Evolutionary conservation across 805 yeast genomes (phyloP).

Genomic region (Soucietia sequanensis): DNA sequence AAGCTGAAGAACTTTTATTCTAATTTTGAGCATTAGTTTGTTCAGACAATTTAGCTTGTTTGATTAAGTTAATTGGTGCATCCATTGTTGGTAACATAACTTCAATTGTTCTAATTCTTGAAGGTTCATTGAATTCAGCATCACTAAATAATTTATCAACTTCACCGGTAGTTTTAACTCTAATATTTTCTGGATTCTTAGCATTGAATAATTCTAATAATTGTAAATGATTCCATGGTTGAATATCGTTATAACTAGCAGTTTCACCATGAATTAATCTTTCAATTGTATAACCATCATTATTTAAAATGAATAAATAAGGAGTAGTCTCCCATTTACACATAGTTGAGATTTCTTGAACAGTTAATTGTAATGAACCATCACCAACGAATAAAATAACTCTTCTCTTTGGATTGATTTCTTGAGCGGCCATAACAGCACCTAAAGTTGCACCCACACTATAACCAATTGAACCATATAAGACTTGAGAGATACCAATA

Average conservation of each 20-base stretch:
- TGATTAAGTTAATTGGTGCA: constrained; percentile 57
- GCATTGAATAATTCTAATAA: constrained; percentile 59
- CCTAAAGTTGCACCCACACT: constrained; percentile 63
- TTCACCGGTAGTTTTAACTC: constrained; percentile 53
- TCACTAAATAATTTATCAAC: constrained; percentile 46
- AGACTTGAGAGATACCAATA: constrained; percentile 64
- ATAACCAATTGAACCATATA: constrained; percentile 72
- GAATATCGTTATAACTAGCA: constrained; percentile 61
- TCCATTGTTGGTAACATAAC: constrained; percentile 63
- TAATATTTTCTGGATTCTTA: constrained; percentile 47
- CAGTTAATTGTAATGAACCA: constrained; percentile 69
- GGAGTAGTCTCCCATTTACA: constrained; percentile 62
- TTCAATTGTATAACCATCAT: constrained; percentile 70
- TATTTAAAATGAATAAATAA: constrained; percentile 62
- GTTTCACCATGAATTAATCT: constrained; percentile 65
- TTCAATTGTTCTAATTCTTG: constrained; percentile 60
- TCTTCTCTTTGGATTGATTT: constrained; percentile 54
- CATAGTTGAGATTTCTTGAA: constrained; percentile 65
- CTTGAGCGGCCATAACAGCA: constrained; percentile 63
- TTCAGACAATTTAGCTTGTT: constrained; percentile 22
- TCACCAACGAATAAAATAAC: constrained; percentile 66
- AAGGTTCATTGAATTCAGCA: constrained; percentile 47
- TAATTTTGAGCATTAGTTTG: constrained; percentile 12
- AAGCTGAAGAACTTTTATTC: no score
- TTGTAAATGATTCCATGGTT: constrained; percentile 60